Conservation (phyloP, 2,329 filamentous ascomycete genomes). For the Phialophora verrucosa region DNA sequence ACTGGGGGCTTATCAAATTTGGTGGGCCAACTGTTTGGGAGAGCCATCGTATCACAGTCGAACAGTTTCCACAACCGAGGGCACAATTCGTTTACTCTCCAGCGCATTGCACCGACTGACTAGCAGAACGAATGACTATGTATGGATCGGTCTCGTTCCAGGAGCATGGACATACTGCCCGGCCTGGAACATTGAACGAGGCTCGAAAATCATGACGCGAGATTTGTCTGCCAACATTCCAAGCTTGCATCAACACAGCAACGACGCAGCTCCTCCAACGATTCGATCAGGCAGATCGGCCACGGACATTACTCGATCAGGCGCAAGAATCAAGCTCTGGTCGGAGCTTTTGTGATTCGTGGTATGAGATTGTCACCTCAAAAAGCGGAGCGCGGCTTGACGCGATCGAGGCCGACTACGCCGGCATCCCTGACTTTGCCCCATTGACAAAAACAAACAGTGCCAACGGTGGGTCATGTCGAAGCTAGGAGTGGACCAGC, state of each 20-base stretch:
- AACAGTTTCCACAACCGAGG: neutral
- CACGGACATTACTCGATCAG: conserved; percentile 25
- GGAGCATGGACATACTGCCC: neutral
- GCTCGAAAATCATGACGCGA: conserved; percentile 11
- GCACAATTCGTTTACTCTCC: neutral
- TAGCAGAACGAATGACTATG: neutral
- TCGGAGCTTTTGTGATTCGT: conserved; percentile 33
- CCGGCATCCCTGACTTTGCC: conserved; percentile 29
- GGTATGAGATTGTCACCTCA: conserved; percentile 28
- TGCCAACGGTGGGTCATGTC: conserved; percentile 13
- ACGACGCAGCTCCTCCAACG: conserved; percentile 20
- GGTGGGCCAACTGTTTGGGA: conserved; percentile 8
- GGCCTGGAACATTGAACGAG: neutral
- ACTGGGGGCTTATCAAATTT: neutral
- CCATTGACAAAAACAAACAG: conserved; percentile 34
- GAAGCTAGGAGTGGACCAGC: conserved; percentile 14
- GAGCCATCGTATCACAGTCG: conserved; percentile 15
- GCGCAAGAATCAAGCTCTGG: conserved; percentile 28
- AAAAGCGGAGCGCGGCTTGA: conserved; percentile 28
- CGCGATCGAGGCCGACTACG: conserved; percentile 14
- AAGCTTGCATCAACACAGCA: conserved; percentile 22
- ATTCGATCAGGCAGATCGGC: conserved; percentile 25
- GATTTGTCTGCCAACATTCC: conserved; percentile 35
- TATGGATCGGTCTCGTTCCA: neutral
- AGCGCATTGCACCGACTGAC: neutral